phyloP scores from a whole-genome alignment of 202 grass and related monocot species.

The Zizania palustris region DNA sequence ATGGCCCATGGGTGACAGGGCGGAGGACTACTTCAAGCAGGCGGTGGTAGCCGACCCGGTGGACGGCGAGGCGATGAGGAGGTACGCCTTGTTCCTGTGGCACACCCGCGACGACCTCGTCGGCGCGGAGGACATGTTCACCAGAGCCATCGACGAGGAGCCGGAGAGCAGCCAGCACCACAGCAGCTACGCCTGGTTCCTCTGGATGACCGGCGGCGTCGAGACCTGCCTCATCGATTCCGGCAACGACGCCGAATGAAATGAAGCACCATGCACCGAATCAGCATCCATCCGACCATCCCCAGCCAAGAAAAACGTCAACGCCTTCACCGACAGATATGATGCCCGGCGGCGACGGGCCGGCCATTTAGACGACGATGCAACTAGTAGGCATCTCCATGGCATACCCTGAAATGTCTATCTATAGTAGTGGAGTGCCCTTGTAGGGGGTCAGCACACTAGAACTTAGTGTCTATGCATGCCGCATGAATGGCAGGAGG shows the following conservation, averaged over 20 bases:
- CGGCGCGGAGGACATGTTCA: constrained; percentile 82
- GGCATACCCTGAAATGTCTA: no score
- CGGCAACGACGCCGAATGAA: constrained; percentile 30
- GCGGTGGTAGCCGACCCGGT: constrained; percentile 58
- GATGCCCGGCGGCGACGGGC: constrained; percentile 42
- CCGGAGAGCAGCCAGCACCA: constrained; percentile 60
- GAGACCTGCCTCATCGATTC: constrained; percentile 64
- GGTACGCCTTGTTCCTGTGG: constrained; percentile 90
- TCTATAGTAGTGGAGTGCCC: constrained; percentile 8
- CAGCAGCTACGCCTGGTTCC: constrained; percentile 72
- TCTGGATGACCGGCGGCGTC: constrained; percentile 71
- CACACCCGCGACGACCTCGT: constrained; percentile 52
- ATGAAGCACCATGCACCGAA: background rate
- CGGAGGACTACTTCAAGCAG: constrained; percentile 75
- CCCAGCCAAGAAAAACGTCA: background rate
- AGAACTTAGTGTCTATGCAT: constrained; percentile 31
- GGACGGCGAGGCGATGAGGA: constrained; percentile 76
- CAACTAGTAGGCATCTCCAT: no score
- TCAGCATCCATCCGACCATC: background rate
- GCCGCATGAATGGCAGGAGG: background rate
- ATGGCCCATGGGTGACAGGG: constrained; percentile 50
- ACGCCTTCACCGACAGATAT: constrained; percentile 41
- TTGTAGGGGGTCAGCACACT: constrained; percentile 33
- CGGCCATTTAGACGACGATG: constrained; percentile 42
- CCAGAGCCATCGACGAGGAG: constrained; percentile 55